Conservation (phyloP, 176 grass and related monocot species). For the Ensete ventricosum region DNA sequence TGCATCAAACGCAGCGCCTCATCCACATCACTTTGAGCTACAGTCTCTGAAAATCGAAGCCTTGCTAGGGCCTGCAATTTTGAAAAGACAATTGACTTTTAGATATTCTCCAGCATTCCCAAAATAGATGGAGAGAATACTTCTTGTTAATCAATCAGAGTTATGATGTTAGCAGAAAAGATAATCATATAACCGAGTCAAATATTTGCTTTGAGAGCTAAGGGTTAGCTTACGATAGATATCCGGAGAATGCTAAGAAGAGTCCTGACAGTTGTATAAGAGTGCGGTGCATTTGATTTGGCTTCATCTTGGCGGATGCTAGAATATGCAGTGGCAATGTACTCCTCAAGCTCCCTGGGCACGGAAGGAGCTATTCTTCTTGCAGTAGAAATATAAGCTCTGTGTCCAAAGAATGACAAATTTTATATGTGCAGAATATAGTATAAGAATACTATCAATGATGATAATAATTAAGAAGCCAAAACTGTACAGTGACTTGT, state of each 20-base stretch:
- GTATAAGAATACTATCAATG: not conserved
- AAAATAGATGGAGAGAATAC: not conserved
- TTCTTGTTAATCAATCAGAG: too few relatives aligned
- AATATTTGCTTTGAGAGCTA: not conserved
- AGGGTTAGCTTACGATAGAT: slow-evolving; percentile 63
- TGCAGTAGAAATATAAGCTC: slow-evolving; percentile 95
- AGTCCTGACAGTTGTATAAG: slow-evolving; percentile 93
- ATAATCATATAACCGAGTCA: not conserved
- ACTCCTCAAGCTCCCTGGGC: slow-evolving; percentile 85
- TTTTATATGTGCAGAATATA: not conserved
- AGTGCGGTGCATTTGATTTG: slow-evolving; percentile 96
- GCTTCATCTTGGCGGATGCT: slow-evolving; percentile 99
- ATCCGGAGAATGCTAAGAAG: slow-evolving; percentile 95
- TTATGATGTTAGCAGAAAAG: not conserved
- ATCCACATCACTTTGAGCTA: slow-evolving; percentile 86
- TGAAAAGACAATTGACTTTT: not conserved
- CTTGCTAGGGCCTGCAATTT: slow-evolving; percentile 79
- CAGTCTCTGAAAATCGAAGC: slow-evolving; percentile 78
- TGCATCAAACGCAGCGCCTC: slow-evolving; percentile 93
- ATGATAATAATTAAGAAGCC: not conserved
- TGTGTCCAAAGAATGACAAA: slow-evolving; percentile 35
- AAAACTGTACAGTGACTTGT: too few relatives aligned
- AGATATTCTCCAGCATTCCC: too few relatives aligned
- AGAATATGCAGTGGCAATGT: slow-evolving; percentile 91
- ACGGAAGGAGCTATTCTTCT: slow-evolving; percentile 76